Evolutionary conservation across 192 early-diverging fungal genomes (phyloP).

Genomic region (Linnemannia zychae): DNA sequence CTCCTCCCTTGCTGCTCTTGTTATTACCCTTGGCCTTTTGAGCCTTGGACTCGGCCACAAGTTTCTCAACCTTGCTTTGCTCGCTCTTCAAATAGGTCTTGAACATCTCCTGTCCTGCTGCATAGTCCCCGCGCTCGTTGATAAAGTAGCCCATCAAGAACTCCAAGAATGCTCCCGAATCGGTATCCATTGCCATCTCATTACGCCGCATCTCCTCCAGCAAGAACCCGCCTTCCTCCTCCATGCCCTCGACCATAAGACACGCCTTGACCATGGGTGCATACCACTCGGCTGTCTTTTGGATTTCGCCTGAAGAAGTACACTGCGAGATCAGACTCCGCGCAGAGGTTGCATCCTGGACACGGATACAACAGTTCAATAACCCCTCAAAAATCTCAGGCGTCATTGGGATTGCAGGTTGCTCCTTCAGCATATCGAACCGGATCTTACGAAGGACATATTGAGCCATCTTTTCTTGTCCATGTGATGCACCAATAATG

Average conservation of each 20-base stretch:
- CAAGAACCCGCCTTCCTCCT: conserved; percentile 36
- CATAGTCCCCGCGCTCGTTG: conserved; percentile 29
- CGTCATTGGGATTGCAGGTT: conserved; percentile 27
- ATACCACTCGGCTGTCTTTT: conserved; percentile 49
- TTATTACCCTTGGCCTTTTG: background rate
- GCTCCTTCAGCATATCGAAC: conserved; percentile 35
- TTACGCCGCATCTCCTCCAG: conserved; percentile 40
- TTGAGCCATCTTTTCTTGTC: conserved; percentile 35
- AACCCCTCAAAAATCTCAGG: conserved; percentile 43
- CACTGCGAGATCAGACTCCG: conserved; percentile 36
- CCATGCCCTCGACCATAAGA: conserved; percentile 40
- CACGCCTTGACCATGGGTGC: conserved; percentile 45
- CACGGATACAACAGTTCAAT: conserved; percentile 48
- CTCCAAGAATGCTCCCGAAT: conserved; percentile 27
- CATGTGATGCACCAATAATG: conserved; percentile 40
- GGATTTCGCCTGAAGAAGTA: conserved; percentile 33
- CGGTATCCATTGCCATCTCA: conserved; percentile 22
- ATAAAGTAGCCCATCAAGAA: conserved; percentile 54
- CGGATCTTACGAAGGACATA: conserved; percentile 22
- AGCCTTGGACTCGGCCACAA: conserved; percentile 10
- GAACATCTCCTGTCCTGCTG: conserved; percentile 33
- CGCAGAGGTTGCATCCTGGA: conserved; percentile 30
- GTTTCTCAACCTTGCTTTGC: conserved; percentile 5
- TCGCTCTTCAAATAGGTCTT: conserved; percentile 33
- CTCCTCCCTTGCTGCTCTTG: background rate